Evolutionary conservation across 805 yeast species (phyloP).

Genomic region (Wickerhamomyces bovis): DNA sequence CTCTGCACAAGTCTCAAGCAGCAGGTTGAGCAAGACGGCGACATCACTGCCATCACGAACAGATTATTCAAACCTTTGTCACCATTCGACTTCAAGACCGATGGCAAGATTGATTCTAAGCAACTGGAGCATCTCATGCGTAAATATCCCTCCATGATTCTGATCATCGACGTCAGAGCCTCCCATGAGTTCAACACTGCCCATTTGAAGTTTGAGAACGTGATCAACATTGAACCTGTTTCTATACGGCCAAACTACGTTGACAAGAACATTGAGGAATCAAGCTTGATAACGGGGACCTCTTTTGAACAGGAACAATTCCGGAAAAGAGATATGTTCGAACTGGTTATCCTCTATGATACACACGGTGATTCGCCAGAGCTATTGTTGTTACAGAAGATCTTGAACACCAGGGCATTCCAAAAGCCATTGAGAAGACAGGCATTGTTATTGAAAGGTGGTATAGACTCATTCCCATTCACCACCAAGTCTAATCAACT

Average conservation of each 20-base stretch:
- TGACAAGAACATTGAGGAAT: constrained; percentile 51
- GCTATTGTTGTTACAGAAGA: constrained; percentile 12
- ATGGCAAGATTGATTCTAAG: constrained; percentile 10
- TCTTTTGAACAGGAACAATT: constrained; percentile 47
- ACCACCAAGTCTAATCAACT: constrained; percentile 12
- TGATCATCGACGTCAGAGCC: constrained; percentile 71
- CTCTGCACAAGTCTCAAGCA: neutral
- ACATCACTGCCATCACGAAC: neutral
- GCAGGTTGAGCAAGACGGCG: neutral
- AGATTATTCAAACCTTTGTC: neutral
- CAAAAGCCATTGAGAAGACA: constrained; percentile 31
- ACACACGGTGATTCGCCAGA: neutral
- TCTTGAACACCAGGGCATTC: constrained; percentile 32
- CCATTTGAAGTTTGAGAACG: constrained; percentile 55
- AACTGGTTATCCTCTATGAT: constrained; percentile 54
- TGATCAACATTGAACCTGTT: constrained; percentile 74
- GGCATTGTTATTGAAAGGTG: constrained; percentile 49
- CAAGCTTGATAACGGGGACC: neutral
- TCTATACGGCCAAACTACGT: constrained; percentile 43
- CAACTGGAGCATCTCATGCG: constrained; percentile 10
- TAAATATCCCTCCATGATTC: constrained; percentile 23
- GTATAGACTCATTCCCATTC: constrained; percentile 41
- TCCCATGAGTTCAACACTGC: constrained; percentile 51
- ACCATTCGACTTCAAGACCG: constrained; percentile 10
- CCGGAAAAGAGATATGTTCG: constrained; percentile 45